A percentile compares a stretch with the other conserved stretches of the same genome.
Conservation (phyloP, 148 eudicot genomes). For the Rhododendron williamsianum region DNA sequence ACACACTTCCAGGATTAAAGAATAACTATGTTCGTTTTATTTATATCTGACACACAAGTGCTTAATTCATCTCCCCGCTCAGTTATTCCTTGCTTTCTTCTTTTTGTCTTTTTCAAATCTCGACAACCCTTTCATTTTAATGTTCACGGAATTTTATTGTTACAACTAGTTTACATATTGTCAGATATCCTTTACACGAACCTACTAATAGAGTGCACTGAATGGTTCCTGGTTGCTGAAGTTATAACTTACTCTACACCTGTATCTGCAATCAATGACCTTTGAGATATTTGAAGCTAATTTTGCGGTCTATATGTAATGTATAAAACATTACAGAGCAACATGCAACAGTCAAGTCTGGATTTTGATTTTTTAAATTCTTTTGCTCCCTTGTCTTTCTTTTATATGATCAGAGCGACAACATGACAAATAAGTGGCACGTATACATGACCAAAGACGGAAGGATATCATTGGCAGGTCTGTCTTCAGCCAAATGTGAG, state of each 20-base stretch:
- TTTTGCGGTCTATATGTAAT: not conserved
- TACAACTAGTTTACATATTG: not conserved
- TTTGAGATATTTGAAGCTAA: not conserved
- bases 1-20: not conserved
- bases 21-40: not conserved
- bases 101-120: not conserved
- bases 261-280: not conserved
- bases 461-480: slow-evolving; percentile 89
- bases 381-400: not conserved
- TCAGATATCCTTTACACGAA: not conserved
- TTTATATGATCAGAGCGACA: slow-evolving; percentile 61
- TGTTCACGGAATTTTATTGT: not conserved
- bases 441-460: slow-evolving; percentile 98
- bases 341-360: not conserved
- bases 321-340: not conserved
- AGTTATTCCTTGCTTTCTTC: not conserved
- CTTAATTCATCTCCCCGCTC: not conserved
- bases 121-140: not conserved
- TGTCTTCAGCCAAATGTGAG: slow-evolving; percentile 85
- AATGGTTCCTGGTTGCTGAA: not conserved
- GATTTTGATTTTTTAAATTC: not conserved
- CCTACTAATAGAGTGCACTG: not conserved
- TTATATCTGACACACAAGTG: not conserved
- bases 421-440: slow-evolving; percentile 93
- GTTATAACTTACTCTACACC: not conserved